Percentiles rank a stretch among this genome's conserved stretches.
Evolutionary conservation across 306 rosid species (phyloP).

Genomic region (Phaseolus lunatus): DNA sequence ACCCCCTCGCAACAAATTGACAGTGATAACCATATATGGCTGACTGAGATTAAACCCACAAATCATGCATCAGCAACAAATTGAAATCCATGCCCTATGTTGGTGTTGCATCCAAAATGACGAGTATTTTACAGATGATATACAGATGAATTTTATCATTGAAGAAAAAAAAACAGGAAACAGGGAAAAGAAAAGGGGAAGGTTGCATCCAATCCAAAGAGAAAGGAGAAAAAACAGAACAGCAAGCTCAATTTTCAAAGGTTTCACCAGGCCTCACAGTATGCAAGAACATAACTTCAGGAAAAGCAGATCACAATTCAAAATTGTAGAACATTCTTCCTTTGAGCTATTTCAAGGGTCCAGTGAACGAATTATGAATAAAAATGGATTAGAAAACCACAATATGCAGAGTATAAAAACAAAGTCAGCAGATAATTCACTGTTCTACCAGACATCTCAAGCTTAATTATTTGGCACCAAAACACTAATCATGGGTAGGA

Average conservation of each 20-base stretch:
- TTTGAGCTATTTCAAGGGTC: conserved; percentile 15
- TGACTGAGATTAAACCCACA: conserved; percentile 40
- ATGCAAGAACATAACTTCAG: conserved; percentile 24
- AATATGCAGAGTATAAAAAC: conserved; percentile 3
- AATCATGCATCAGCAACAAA: conserved; percentile 44
- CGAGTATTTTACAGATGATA: conserved; percentile 12
- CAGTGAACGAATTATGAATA: conserved; percentile 25
- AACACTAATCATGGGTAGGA: conserved; percentile 22
- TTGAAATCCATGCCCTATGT: conserved; percentile 38
- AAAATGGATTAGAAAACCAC: conserved; percentile 29
- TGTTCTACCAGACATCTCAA: conserved; percentile 28
- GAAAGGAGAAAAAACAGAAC: not conserved
- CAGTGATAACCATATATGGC: conserved; percentile 27
- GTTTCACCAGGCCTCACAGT: conserved; percentile 17
- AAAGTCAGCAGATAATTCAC: conserved; percentile 19
- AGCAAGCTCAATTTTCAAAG: conserved; percentile 32
- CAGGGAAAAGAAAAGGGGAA: not conserved
- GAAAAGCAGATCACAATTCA: conserved; percentile 14
- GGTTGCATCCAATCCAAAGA: conserved; percentile 23
- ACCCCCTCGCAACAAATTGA: not conserved
- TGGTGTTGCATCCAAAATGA: conserved; percentile 8
- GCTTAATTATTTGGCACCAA: conserved; percentile 12
- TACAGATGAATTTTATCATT: conserved; percentile 26
- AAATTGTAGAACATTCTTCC: not conserved
- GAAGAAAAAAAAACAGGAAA: not conserved